Conservation (phyloP, 1,139 yeast genomes). For the Scheffersomyces insectosa region DNA sequence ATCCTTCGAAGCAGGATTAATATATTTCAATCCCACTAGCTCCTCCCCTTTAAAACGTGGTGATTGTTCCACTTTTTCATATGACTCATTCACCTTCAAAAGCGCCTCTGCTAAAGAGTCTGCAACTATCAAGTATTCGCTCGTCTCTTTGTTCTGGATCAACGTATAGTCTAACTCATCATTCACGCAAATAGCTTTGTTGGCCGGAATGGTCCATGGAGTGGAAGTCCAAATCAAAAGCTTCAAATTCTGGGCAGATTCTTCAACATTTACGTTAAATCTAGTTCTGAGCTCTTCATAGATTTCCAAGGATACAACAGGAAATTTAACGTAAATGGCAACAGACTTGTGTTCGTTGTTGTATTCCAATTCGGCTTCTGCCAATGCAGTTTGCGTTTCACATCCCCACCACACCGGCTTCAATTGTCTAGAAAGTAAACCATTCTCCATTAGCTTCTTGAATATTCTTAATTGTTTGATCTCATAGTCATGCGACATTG, state of each 20-base stretch:
- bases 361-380: conserved; percentile 94
- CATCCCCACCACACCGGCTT: conserved; percentile 99
- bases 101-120: conserved; percentile 38
- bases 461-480: conserved; percentile 73
- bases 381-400: conserved; percentile 89
- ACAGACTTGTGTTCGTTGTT: conserved; percentile 68
- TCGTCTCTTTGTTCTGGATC: conserved; percentile 30
- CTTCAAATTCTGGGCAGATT: conserved; percentile 12
- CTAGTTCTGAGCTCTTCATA: conserved; percentile 2
- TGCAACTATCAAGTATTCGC: conserved; percentile 53
- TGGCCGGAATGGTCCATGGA: conserved; percentile 95
- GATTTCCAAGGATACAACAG: conserved; percentile 27
- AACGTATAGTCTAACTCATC: conserved; percentile 58
- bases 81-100: conserved; percentile 10
- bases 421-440: conserved; percentile 75
- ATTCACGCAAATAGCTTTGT: conserved; percentile 79
- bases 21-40: conserved; percentile 48
- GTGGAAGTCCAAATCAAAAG: conserved; percentile 92
- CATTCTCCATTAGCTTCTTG: conserved; percentile 60
- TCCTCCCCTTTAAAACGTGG: conserved; percentile 41
- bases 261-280: not conserved
- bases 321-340: conserved; percentile 74
- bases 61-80: not conserved
- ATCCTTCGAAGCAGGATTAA: conserved; percentile 54
- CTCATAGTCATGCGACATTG: conserved; percentile 73